Evolutionary conservation across 2,329 filamentous ascomycete species (phyloP).

Genomic region (Chaetomium sp.): DNA sequence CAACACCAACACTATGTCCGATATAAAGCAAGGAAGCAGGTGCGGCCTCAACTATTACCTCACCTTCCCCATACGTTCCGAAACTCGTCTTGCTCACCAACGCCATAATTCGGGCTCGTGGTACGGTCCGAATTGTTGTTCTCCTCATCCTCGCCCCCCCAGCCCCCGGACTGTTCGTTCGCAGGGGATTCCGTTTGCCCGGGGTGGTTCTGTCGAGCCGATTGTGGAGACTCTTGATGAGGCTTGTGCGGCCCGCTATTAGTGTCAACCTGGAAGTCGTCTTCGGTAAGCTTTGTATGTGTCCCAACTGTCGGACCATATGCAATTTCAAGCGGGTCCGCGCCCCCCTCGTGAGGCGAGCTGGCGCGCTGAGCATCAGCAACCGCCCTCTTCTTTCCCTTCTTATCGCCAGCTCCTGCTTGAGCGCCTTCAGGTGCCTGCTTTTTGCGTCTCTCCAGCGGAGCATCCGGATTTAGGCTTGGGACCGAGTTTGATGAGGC

Average conservation of each 20-base stretch:
- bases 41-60: background rate
- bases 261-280: slow-evolving; percentile 25
- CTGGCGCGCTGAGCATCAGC: slow-evolving; percentile 11
- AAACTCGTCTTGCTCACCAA: slow-evolving; percentile 22
- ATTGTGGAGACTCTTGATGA: slow-evolving; percentile 9
- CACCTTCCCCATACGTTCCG: slow-evolving; percentile 24
- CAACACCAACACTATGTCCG: slow-evolving; percentile 1
- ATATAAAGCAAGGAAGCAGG: background rate
- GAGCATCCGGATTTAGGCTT: slow-evolving; percentile 19
- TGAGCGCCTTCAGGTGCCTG: slow-evolving; percentile 22
- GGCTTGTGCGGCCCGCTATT: slow-evolving; percentile 20
- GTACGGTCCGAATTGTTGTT: background rate
- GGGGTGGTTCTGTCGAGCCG: slow-evolving; percentile 2
- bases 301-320: slow-evolving; percentile 25
- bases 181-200: slow-evolving; percentile 1
- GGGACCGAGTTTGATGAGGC: slow-evolving; percentile 19
- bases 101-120: slow-evolving; percentile 12
- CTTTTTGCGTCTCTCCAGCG: slow-evolving; percentile 23
- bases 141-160: slow-evolving; percentile 8
- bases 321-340: slow-evolving; percentile 26
- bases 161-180: slow-evolving; percentile 11
- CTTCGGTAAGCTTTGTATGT: slow-evolving; percentile 20
- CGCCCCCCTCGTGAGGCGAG: slow-evolving; percentile 15
- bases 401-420: slow-evolving; percentile 17
- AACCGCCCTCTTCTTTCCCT: slow-evolving; percentile 25